Evolutionary conservation across 805 yeast species (phyloP), one percentile per base, ranked within the genome.

Genomic region (Candida hungchunana): DNA sequence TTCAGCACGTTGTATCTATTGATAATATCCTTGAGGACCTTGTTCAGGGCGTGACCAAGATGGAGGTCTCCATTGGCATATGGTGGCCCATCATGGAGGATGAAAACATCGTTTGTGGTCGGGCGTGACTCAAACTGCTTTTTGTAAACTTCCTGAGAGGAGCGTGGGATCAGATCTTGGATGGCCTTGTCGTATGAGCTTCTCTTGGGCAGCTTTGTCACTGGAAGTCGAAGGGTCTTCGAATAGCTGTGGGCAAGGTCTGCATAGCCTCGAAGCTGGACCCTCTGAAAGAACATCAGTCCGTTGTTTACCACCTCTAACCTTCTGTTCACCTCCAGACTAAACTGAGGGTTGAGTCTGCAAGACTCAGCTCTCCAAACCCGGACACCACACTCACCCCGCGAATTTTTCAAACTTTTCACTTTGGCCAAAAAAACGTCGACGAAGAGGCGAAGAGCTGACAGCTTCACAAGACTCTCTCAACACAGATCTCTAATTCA

Each of bases 41-140:
- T 90, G 63, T 93, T 93, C 50, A 93, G 62, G 0, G 97, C 86
- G 62, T 93, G 99, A 37, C 97, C 87, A 32, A 89, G 59, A 58
- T 93, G 99, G 16, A 93, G 64, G 43, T 82, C 87, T 4, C 97
- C 98, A 55, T 93, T 93, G 10, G 98, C 97, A 60, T 90, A 93
- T 0, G 99, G 99, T 0, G 99, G 99, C 0, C 99, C 99, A 61
- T 93, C 99, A 49, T 89, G 97, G 1, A 93, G 63, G 2, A 82
- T 71, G 49, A 82, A 90, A 23, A 70, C 44, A 14, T 73, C 60
- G 2, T 65, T 61, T 7, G 51, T 50, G 1, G 56, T 51, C 6
- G 44, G 42, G 10, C 58, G 54, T 11, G 42, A 47, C 5, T 48
- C 34, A 17, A 56, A 53, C 49, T 82, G 96, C 77, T 86, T 71